Conservation (phyloP, 192 early-diverging fungal species). For the Coemansia sp. region DNA sequence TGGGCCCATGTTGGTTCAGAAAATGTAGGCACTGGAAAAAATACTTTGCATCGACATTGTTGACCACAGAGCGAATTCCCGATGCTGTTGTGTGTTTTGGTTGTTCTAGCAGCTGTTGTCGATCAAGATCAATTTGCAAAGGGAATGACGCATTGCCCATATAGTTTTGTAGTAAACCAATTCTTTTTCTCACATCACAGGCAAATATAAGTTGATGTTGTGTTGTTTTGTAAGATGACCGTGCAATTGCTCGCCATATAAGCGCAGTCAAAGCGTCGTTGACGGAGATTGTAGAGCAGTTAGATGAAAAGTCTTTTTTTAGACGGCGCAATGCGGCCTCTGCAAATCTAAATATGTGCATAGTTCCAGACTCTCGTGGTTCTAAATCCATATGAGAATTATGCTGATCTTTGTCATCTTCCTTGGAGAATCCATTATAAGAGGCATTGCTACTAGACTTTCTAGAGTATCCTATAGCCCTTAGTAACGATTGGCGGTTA, state of each 20-base stretch:
- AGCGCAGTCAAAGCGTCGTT: slow-evolving; percentile 19
- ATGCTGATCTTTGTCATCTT: neutral
- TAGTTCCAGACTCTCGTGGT: neutral
- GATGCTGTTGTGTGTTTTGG: slow-evolving; percentile 8
- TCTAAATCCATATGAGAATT: neutral
- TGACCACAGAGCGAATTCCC: neutral
- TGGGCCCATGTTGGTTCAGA: slow-evolving; percentile 6
- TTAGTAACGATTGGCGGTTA: slow-evolving; percentile 11
- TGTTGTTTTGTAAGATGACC: neutral
- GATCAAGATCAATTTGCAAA: slow-evolving; percentile 5
- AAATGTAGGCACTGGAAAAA: slow-evolving; percentile 13
- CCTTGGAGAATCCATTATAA: neutral
- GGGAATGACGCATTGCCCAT: slow-evolving; percentile 27
- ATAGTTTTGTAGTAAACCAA: slow-evolving; percentile 5
- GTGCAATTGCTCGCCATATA: slow-evolving; percentile 15
- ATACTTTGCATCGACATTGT: slow-evolving; percentile 7
- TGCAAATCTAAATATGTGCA: slow-evolving; percentile 18
- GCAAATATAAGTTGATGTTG: slow-evolving; percentile 12
- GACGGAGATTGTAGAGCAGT: neutral
- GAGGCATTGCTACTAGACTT: neutral
- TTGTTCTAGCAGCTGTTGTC: neutral
- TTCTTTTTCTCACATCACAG: slow-evolving; percentile 16
- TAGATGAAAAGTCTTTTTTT: slow-evolving; percentile 1
- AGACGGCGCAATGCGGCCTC: slow-evolving; percentile 3
- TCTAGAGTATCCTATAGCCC: neutral